Conservation (phyloP, 352 stramenopile genomes). For the Globisporangium middletonii region DNA sequence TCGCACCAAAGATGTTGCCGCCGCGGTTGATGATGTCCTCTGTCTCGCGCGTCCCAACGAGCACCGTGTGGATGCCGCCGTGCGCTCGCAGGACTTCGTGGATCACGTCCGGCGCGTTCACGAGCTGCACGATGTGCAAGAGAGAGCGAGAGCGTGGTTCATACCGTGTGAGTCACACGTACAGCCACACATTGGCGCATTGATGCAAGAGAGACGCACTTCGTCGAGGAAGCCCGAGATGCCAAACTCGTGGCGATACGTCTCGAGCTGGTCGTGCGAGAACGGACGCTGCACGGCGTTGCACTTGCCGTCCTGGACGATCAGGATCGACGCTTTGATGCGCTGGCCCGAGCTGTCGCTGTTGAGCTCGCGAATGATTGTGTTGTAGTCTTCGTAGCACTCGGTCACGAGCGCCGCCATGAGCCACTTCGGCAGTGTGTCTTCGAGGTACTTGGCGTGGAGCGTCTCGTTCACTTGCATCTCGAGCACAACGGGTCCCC, state of each 20-base stretch:
- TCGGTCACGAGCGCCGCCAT: constrained; percentile 69
- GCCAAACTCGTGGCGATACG: constrained; percentile 44
- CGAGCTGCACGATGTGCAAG: constrained; percentile 25
- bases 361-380: constrained; percentile 61
- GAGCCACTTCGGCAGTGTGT: constrained; percentile 77
- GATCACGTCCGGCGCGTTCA: constrained; percentile 78
- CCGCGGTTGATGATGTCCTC: constrained; percentile 76
- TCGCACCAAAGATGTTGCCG: constrained; percentile 49
- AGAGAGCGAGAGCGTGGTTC: background rate
- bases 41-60: constrained; percentile 65
- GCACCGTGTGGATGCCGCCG: constrained; percentile 70
- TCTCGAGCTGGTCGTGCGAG: constrained; percentile 42
- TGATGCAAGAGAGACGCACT: constrained; percentile 18
- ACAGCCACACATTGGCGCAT: background rate
- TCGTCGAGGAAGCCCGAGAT: constrained; percentile 78
- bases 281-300: constrained; percentile 54
- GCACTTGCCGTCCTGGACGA: constrained; percentile 53
- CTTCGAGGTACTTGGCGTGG: constrained; percentile 82
- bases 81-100: constrained; percentile 68
- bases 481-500: constrained; percentile 76
- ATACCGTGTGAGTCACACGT: background rate
- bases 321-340: constrained; percentile 66
- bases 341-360: constrained; percentile 31
- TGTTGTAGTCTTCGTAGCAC: constrained; percentile 80
- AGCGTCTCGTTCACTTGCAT: constrained; percentile 78